A percentile compares a stretch with the other conserved stretches of the same genome.
These are phyloP conservation scores for Exserohilum turcica DNA, from an alignment of 2,329 filamentous ascomycete genomes.

Conservation along the genomic window DNA sequence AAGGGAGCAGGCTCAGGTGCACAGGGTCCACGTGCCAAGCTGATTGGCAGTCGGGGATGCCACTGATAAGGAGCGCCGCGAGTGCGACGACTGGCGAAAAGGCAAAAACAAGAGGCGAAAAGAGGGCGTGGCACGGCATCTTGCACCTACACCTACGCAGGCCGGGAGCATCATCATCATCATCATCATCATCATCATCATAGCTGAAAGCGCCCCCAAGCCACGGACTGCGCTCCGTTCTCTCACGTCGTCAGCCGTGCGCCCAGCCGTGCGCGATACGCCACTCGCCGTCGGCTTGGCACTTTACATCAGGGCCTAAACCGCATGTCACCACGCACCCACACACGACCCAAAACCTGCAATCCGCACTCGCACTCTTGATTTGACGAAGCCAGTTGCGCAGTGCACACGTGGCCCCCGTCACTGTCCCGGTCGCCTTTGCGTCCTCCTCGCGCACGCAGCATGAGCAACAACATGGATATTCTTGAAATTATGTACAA, in stretches of 20 bases:
- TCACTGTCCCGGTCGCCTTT: background rate
- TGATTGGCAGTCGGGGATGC: constrained; percentile 29
- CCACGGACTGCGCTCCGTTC: background rate
- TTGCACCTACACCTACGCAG: background rate
- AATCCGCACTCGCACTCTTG: too few species aligned
- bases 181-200: too few species aligned
- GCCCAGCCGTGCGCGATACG: constrained; percentile 5
- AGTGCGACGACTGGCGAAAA: too few species aligned
- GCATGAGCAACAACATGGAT: background rate
- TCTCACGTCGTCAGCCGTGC: background rate
- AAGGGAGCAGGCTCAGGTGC: constrained; percentile 16
- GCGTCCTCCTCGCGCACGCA: background rate
- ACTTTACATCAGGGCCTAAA: constrained; percentile 24
- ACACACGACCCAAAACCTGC: constrained; percentile 21
- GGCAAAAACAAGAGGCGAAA: too few species aligned
- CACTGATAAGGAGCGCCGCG: background rate
- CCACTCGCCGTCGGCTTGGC: constrained; percentile 18
- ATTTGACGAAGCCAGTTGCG: background rate
- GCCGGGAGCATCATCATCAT: too few species aligned
- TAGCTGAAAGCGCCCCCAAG: background rate
- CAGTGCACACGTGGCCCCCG: constrained; percentile 2
- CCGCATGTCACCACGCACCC: background rate
- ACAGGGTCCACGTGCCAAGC: constrained; percentile 39
- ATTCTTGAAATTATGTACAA: constrained; percentile 2
- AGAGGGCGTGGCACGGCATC: background rate